Percentiles rank a stretch among this genome's conserved stretches.
Evolutionary conservation across 768 basidiomycete species (phyloP).

Genomic region (Hydnomerulius pinastri): DNA sequence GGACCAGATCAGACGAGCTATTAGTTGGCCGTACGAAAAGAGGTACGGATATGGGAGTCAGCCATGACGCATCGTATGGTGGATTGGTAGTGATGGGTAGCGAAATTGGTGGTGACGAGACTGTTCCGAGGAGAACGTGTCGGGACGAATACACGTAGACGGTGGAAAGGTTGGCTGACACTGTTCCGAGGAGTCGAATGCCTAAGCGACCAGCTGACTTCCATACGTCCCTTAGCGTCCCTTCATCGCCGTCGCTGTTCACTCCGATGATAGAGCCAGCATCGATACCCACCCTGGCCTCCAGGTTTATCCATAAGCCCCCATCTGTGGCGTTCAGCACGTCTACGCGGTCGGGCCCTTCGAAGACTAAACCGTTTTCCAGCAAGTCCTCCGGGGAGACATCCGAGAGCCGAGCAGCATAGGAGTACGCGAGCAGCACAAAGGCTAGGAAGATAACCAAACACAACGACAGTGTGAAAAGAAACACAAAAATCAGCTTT

Average conservation of each 20-base stretch:
- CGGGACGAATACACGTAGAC: slow-evolving; percentile 48
- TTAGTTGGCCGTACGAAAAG: slow-evolving; percentile 55
- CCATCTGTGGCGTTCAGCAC: slow-evolving; percentile 65
- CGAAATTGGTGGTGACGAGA: slow-evolving; percentile 52
- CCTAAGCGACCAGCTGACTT: slow-evolving; percentile 72
- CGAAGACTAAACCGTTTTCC: slow-evolving; percentile 52
- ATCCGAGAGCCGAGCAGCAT: slow-evolving; percentile 55
- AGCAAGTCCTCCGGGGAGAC: slow-evolving; percentile 61
- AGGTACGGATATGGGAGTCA: slow-evolving; percentile 52
- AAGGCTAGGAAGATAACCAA: slow-evolving; percentile 45
- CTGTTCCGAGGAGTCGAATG: slow-evolving; percentile 52
- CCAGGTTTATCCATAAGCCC: slow-evolving; percentile 59
- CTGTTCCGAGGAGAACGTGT: slow-evolving; percentile 43
- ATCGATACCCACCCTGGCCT: slow-evolving; percentile 65
- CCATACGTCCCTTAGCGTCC: slow-evolving; percentile 51
- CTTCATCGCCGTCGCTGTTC: slow-evolving; percentile 45
- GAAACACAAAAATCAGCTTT: slow-evolving; percentile 49
- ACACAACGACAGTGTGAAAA: slow-evolving; percentile 54
- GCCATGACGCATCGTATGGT: slow-evolving; percentile 51
- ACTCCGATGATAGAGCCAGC: slow-evolving; percentile 63
- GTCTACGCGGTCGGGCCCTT: slow-evolving; percentile 62
- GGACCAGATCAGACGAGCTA: slow-evolving; percentile 47
- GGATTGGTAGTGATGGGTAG: slow-evolving; percentile 49
- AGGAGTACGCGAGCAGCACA: slow-evolving; percentile 63
- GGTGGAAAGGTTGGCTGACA: slow-evolving; percentile 56